These are phyloP conservation scores for Microsporum canis DNA, from an alignment of 2,329 filamentous ascomycete genomes.

Conservation along the genomic window DNA sequence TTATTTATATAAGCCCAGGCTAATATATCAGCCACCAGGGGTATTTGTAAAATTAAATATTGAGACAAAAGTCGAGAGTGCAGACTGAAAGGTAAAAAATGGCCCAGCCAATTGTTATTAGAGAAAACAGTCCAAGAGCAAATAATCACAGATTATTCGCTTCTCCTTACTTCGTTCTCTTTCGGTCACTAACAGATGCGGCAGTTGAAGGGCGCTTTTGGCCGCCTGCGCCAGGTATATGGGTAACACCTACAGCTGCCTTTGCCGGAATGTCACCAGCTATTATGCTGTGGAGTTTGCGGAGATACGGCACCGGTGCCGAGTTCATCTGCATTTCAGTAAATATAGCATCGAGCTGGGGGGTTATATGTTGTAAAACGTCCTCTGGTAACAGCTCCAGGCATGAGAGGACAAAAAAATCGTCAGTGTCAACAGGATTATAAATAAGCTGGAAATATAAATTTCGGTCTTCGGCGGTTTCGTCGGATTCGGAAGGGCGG, in stretches of 20 bases:
- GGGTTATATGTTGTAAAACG: conserved; percentile 22
- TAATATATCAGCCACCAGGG: neutral
- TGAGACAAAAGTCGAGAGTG: neutral
- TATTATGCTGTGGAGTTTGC: conserved; percentile 24
- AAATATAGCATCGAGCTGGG: conserved; percentile 24
- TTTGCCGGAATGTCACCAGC: conserved; percentile 10
- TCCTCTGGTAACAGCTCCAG: conserved; percentile 26
- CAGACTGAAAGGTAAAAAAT: neutral
- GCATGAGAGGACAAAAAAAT: conserved; percentile 30
- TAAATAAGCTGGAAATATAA: conserved; percentile 33
- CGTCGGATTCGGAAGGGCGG: conserved; percentile 23
- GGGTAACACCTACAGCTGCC: conserved; percentile 18
- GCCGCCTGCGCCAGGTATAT: conserved; percentile 13
- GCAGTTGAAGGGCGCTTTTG: conserved; percentile 27
- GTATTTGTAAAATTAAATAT: neutral
- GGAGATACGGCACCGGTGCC: conserved; percentile 27
- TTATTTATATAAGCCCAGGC: neutral
- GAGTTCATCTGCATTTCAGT: conserved; percentile 36
- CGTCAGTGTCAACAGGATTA: conserved; percentile 21
- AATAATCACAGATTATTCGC: neutral
- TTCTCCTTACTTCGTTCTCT: conserved; percentile 22
- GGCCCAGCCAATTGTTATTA: neutral
- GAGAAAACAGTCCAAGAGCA: neutral
- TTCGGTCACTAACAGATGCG: conserved; percentile 18
- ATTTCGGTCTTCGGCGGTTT: conserved; percentile 34